These are phyloP conservation scores for Verticillium klebahnii DNA, from an alignment of 2,329 filamentous ascomycete genomes.

Conservation along the genomic window DNA sequence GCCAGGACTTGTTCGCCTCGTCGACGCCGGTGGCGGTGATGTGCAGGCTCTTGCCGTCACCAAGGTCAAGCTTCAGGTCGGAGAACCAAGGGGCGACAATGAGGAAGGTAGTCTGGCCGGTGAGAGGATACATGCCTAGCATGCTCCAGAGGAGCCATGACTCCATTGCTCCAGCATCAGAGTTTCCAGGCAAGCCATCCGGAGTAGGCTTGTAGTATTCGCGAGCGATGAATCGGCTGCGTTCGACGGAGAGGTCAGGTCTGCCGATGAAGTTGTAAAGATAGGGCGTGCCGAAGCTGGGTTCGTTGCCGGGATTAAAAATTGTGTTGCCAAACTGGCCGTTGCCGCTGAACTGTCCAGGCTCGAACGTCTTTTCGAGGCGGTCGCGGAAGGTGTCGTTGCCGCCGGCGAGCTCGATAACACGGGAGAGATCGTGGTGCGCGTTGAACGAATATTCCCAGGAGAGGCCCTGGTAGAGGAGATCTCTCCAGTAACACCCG, in stretches of 20 bases:
- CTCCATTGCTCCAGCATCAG: conserved; percentile 70
- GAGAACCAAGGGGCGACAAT: conserved; percentile 60
- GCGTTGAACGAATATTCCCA: conserved; percentile 66
- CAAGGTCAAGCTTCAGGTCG: conserved; percentile 55
- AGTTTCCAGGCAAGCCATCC: conserved; percentile 62
- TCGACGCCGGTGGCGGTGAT: conserved; percentile 49
- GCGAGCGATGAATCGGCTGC: conserved; percentile 55
- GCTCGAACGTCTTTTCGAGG: conserved; percentile 57
- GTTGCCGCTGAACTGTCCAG: conserved; percentile 35
- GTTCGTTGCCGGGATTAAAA: conserved; percentile 66
- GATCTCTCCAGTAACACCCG: conserved; percentile 62
- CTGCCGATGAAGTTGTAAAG: conserved; percentile 64
- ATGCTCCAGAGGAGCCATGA: conserved; percentile 66
- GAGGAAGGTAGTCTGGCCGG: conserved; percentile 64
- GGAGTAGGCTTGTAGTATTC: conserved; percentile 51
- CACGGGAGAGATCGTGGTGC: conserved; percentile 57
- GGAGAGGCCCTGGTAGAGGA: conserved; percentile 52
- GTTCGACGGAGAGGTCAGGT: conserved; percentile 56
- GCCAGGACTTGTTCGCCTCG: conserved; percentile 37
- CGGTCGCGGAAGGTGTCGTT: conserved; percentile 47
- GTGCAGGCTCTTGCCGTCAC: conserved; percentile 44
- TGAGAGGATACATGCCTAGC: conserved; percentile 64
- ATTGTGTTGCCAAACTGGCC: conserved; percentile 47
- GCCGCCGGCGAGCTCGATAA: conserved; percentile 54
- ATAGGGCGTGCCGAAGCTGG: conserved; percentile 62